Percentiles rank a stretch among this genome's conserved stretches.
phyloP scores from a whole-genome alignment of 495 filamentous ascomycete species.

The Lepidopterella palustris region DNA sequence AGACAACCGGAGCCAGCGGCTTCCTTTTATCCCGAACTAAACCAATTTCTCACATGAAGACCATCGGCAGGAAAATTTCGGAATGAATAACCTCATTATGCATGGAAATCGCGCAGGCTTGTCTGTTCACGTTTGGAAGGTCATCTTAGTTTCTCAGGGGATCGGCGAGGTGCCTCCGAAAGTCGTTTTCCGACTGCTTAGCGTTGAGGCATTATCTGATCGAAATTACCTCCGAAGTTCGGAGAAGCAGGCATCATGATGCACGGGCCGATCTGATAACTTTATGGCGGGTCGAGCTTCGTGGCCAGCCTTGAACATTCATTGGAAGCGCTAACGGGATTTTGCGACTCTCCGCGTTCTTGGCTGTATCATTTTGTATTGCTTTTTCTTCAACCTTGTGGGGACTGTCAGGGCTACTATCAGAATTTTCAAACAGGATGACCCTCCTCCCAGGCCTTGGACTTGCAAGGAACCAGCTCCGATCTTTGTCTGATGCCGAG shows the following conservation, averaged over 20 bases:
- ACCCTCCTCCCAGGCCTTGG: conserved; percentile 1
- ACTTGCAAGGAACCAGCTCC: not conserved
- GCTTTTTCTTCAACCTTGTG: not conserved
- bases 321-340: not conserved
- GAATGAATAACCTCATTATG: not conserved
- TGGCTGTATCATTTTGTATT: not conserved
- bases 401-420: not conserved
- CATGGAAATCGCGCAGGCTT: not conserved
- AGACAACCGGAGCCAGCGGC: too few species aligned
- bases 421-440: not conserved
- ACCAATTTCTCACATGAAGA: too few species aligned
- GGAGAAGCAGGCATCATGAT: not conserved
- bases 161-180: not conserved
- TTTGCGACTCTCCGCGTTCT: not conserved
- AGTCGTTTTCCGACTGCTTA: too few species aligned
- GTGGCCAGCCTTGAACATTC: too few species aligned
- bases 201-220: not conserved
- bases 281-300: not conserved
- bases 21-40: too few species aligned
- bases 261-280: conserved; percentile 3
- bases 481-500: conserved; percentile 7
- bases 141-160: not conserved
- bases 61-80: not conserved
- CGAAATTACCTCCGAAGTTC: not conserved
- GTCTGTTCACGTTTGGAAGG: not conserved